A percentile compares a stretch with the other conserved stretches of the same genome.
Evolutionary conservation across 768 basidiomycete genomes (phyloP).

Genomic region (Pulveroboletus frians): DNA sequence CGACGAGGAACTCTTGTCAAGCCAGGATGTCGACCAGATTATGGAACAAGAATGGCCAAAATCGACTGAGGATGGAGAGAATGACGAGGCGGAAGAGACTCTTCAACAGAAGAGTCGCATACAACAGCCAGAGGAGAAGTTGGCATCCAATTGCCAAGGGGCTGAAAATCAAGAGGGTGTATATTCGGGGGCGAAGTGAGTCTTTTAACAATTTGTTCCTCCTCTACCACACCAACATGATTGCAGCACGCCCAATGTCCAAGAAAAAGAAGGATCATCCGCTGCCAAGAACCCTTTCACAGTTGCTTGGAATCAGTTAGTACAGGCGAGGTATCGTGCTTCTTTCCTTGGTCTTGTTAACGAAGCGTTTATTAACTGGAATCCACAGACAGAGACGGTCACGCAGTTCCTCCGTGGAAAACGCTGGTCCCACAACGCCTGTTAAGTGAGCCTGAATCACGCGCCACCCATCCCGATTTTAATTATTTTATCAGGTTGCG

Average conservation of each 20-base stretch:
- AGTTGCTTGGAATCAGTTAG: slow-evolving; percentile 19
- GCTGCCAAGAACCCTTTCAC: slow-evolving; percentile 15
- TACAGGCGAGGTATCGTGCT: slow-evolving; percentile 11
- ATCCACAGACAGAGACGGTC: slow-evolving; percentile 21
- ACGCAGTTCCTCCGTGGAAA: slow-evolving; percentile 18
- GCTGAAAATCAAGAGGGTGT: background rate
- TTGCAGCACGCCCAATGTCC: background rate
- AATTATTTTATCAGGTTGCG: slow-evolving; percentile 1
- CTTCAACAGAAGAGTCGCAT: slow-evolving; percentile 6
- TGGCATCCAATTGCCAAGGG: background rate
- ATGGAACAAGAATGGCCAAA: slow-evolving; percentile 22
- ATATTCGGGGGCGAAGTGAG: background rate
- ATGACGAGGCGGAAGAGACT: slow-evolving; percentile 15
- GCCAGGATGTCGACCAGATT: slow-evolving; percentile 32
- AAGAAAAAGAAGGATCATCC: background rate
- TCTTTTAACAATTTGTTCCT: background rate
- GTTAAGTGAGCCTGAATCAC: slow-evolving; percentile 18
- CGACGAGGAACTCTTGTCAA: slow-evolving; percentile 29
- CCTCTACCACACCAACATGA: background rate
- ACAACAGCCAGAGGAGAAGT: background rate
- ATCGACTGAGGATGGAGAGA: slow-evolving; percentile 1
- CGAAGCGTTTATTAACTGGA: background rate
- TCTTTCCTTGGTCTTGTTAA: background rate
- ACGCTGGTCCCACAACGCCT: slow-evolving; percentile 7
- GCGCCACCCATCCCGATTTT: background rate